Evolutionary conservation across 768 basidiomycete genomes (phyloP), one percentile per base, ranked within the genome.

Genomic region (Lactarius hengduanensis): DNA sequence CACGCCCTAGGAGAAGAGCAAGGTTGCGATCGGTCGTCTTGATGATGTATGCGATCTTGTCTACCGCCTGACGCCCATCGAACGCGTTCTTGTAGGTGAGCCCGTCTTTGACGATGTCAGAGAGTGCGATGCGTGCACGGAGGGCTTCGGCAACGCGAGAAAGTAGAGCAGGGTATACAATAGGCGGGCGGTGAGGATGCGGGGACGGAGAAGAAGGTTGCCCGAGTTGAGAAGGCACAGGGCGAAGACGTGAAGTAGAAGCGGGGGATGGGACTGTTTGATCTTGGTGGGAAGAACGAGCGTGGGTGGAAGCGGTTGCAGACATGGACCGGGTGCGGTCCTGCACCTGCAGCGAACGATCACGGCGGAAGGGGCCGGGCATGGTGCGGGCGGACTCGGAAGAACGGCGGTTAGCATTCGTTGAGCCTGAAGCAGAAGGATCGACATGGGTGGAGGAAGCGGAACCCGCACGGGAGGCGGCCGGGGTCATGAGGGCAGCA

Each of bases 21-120:
- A 99, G 83, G 77, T 97, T 98, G 16, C 97, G 85, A 78, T 99
- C 97, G 7, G 95, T 94, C 3, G 97, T 98, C 78, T 96, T 96
- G 83, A 98, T 97, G 74, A 99, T 96, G 74, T 97, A 94, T 16
- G 94, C 90, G 70, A 99, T 93, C 78, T 94, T 93, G 77, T 96
- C 94, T 45, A 99, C 96, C 1, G 97, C 97, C 73, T 96, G 94
- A 30, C 96, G 88, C 4, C 97, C 97, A 74, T 98, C 96, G 72
- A 99, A 99, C 1, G 94, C 87, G 72, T 96, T 94, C 73, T 92
- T 94, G 80, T 98, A 99, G 6, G 93, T 93, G 70, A 99, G 84
- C 2, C 94, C 96, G 74, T 99, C 96, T 77, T 99, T 99, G 76
- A 90, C 78, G 61, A 90, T 84, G 77, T 98, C 96, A 11, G 84